Evolutionary conservation across 148 eudicot genomes (phyloP).

Genomic region (Rhododendron henanense): DNA sequence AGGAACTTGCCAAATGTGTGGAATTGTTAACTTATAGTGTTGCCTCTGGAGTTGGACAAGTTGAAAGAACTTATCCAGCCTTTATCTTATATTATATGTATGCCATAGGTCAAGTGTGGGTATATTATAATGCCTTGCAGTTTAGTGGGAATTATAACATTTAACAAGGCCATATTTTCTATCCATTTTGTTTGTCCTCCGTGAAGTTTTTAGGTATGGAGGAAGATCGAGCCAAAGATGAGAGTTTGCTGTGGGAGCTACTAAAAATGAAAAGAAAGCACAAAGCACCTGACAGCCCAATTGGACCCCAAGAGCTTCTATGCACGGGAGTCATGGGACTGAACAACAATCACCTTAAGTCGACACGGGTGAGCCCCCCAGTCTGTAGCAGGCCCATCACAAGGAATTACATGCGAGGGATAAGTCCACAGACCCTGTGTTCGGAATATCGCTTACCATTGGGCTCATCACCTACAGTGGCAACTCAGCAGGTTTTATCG

Average conservation of each 20-base stretch:
- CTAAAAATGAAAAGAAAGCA: neutral
- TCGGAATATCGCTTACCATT: neutral
- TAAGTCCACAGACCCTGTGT: neutral
- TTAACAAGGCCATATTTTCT: neutral
- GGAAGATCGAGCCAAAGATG: neutral
- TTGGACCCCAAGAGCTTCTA: conserved; percentile 6
- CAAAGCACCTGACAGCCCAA: neutral
- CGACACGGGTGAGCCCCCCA: neutral
- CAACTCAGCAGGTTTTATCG: neutral
- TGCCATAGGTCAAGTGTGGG: neutral
- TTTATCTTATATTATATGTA: neutral
- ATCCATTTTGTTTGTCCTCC: neutral
- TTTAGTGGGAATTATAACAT: neutral
- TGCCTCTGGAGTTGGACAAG: neutral
- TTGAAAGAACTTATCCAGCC: neutral
- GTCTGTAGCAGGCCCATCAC: neutral
- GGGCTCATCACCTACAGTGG: neutral
- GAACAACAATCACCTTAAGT: neutral
- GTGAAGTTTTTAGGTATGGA: neutral
- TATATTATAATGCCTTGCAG: neutral
- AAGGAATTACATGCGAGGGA: neutral
- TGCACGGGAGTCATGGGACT: neutral
- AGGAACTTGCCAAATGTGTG: neutral
- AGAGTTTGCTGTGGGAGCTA: neutral
- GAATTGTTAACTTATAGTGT: neutral